phyloP scores from a whole-genome alignment of 2,329 filamentous ascomycete species.

The Corynespora cassiicola region DNA sequence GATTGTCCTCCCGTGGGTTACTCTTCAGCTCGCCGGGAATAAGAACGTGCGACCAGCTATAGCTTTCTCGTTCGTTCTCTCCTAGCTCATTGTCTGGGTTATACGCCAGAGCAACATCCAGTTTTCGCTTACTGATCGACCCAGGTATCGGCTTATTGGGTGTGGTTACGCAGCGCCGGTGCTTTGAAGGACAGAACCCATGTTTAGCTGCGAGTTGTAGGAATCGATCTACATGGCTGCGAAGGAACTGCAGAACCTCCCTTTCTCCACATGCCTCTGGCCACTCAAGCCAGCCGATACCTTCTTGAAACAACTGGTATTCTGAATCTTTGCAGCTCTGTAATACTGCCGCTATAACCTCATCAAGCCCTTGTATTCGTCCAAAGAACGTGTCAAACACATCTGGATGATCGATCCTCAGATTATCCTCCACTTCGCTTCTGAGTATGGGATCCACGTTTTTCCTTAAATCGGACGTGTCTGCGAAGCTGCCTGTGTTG shows the following conservation, averaged over 20 bases:
- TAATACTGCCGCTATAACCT: conserved; percentile 9
- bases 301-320: conserved; percentile 9
- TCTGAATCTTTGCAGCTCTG: conserved; percentile 11
- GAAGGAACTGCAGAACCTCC: conserved; percentile 24
- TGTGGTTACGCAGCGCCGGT: conserved; percentile 9
- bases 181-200: conserved; percentile 11
- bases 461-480: conserved; percentile 12
- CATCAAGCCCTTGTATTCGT: conserved; percentile 9
- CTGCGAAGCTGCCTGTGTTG: conserved; percentile 9
- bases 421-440: conserved; percentile 11
- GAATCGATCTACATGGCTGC: conserved; percentile 10
- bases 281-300: conserved; percentile 34
- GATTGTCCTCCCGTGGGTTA: conserved; percentile 47
- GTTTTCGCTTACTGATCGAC: conserved; percentile 15
- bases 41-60: conserved; percentile 12
- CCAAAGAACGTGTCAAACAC: conserved; percentile 12
- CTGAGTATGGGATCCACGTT: conserved; percentile 13
- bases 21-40: conserved; percentile 50
- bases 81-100: conserved; percentile 2
- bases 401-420: conserved; percentile 9
- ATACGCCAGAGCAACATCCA: conserved; percentile 9
- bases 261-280: conserved; percentile 28
- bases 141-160: conserved; percentile 14
- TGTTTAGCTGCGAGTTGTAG: conserved; percentile 10
- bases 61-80: too few species aligned